Evolutionary conservation across 2,329 filamentous ascomycete genomes (phyloP).

Genomic region (Microcyclospora pomicola): DNA sequence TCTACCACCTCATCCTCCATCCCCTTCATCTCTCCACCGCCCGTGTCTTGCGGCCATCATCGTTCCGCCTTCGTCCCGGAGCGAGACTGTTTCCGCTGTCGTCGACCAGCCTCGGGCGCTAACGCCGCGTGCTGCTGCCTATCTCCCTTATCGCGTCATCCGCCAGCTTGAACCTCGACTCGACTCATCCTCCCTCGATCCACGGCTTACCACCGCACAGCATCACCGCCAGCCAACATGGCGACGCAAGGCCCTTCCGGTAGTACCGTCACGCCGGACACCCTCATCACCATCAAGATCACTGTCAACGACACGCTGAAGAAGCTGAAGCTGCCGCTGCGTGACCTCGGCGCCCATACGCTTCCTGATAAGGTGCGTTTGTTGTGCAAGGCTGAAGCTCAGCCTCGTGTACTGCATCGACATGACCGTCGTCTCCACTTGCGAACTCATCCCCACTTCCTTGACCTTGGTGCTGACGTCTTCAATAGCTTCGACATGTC

Average conservation of each 20-base stretch:
- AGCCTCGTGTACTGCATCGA: too few relatives aligned
- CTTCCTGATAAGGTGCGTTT: conserved; percentile 72
- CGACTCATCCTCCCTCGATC: conserved; percentile 1
- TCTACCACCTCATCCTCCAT: too few relatives aligned
- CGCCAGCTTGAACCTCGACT: neutral
- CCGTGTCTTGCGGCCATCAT: neutral
- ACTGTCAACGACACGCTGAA: conserved; percentile 60
- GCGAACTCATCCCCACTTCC: conserved; percentile 1
- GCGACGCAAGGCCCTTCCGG: conserved; percentile 18
- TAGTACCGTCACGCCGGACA: conserved; percentile 47
- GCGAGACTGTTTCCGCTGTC: neutral
- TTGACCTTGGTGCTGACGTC: conserved; percentile 7
- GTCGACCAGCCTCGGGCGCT: neutral
- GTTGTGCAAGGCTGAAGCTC: conserved; percentile 9
- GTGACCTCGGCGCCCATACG: conserved; percentile 60
- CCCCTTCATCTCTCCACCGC: too few relatives aligned
- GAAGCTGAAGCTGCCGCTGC: conserved; percentile 79
- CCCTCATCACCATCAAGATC: conserved; percentile 74
- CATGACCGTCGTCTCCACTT: too few relatives aligned
- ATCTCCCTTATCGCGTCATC: neutral
- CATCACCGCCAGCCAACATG: conserved; percentile 20
- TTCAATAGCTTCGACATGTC: conserved; percentile 50
- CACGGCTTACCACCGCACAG: conserved; percentile 1
- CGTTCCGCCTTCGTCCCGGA: neutral
- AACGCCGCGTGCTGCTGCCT: neutral